phyloP scores from a whole-genome alignment of 1,139 yeast species.

The Yamadazyma epiphylla region DNA sequence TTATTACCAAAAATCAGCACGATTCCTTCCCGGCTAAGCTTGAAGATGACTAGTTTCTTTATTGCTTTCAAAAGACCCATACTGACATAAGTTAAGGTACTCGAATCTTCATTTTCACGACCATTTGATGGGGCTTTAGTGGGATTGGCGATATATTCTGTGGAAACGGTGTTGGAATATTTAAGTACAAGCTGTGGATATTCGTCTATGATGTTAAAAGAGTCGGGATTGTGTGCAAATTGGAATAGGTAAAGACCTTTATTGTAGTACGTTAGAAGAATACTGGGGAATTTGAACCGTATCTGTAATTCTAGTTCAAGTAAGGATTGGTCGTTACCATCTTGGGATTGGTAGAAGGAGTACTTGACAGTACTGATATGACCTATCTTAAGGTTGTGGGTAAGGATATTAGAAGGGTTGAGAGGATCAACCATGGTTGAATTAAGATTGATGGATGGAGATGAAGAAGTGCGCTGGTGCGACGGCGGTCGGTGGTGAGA shows the following conservation, averaged over 20 bases:
- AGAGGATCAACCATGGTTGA: constrained; percentile 18
- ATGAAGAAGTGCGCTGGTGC: too few relatives aligned
- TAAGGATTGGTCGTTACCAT: constrained; percentile 34
- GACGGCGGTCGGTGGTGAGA: too few relatives aligned
- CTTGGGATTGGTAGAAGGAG: constrained; percentile 12
- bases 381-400: constrained; percentile 42
- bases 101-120: constrained; percentile 7
- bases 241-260: constrained; percentile 57
- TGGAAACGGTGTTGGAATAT: constrained; percentile 24
- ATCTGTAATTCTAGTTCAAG: constrained; percentile 59
- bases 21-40: constrained; percentile 35
- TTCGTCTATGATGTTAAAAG: constrained; percentile 28
- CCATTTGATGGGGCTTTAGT: constrained; percentile 22
- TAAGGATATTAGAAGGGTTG: constrained; percentile 24
- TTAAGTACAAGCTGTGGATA: constrained; percentile 32
- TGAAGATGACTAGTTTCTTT: constrained; percentile 49
- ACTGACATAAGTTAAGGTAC: constrained; percentile 39
- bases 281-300: constrained; percentile 48
- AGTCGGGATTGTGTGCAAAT: constrained; percentile 38
- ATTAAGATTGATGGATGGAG: too few relatives aligned
- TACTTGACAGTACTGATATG: constrained; percentile 31
- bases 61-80: constrained; percentile 61
- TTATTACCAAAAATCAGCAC: constrained; percentile 52
- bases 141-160: constrained; percentile 16
- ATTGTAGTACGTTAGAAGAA: constrained; percentile 55